Evolutionary conservation across 177 flowering plant species (phyloP).

Genomic region (Vitis hybrid): DNA sequence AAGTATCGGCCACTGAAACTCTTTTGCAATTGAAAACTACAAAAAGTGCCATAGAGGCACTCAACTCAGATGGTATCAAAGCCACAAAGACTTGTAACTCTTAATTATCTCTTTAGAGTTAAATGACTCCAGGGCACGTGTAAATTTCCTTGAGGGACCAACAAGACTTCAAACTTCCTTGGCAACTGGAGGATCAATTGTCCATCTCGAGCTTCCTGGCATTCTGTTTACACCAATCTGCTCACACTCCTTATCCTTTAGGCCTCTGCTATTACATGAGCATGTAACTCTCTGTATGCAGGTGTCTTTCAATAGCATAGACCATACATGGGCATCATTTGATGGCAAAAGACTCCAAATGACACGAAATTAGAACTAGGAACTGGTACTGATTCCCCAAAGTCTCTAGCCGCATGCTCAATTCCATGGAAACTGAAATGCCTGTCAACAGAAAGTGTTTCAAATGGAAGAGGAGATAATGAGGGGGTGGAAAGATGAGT

Average conservation of each 20-base stretch:
- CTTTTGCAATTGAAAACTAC: no score
- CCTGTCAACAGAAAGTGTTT: slow-evolving; percentile 48
- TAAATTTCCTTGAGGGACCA: no score
- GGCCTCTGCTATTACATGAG: slow-evolving; percentile 92
- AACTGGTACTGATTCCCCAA: slow-evolving; percentile 40
- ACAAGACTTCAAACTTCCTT: no score
- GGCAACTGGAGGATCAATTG: no score
- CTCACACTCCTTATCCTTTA: slow-evolving; percentile 92
- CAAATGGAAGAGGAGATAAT: slow-evolving; percentile 49
- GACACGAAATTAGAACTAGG: slow-evolving; percentile 2
- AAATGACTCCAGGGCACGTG: no score
- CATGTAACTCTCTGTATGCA: slow-evolving; percentile 80
- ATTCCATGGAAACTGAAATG: slow-evolving; percentile 50
- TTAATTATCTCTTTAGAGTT: no score
- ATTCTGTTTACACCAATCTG: slow-evolving; percentile 96
- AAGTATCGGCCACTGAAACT: no score
- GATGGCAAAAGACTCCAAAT: slow-evolving; percentile 52
- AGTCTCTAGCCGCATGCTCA: slow-evolving; percentile 44
- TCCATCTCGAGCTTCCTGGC: slow-evolving; percentile 44
- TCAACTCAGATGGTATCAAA: no score
- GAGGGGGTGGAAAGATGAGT: slow-evolving; percentile 55
- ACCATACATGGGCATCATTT: slow-evolving; percentile 76
- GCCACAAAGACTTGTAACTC: no score
- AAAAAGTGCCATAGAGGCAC: no score
- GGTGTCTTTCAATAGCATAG: slow-evolving; percentile 90